Evolutionary conservation across 2,329 filamentous ascomycete species (phyloP).

Genomic region (Alternaria ethzedia): DNA sequence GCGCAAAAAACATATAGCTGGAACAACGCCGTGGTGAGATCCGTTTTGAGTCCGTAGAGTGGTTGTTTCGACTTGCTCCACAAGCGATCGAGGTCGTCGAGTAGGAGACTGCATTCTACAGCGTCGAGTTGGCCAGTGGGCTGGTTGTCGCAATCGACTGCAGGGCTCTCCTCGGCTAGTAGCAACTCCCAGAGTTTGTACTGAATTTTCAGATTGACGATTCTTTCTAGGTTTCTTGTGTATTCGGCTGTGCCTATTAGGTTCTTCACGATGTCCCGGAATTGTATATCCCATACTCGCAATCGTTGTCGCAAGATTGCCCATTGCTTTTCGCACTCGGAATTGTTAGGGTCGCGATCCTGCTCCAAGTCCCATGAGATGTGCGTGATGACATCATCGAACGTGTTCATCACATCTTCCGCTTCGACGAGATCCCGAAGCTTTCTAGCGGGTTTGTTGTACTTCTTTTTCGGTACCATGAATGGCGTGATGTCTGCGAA

Average conservation of each 20-base stretch:
- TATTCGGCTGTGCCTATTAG: not conserved
- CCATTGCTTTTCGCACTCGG: not conserved
- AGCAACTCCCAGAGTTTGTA: not conserved
- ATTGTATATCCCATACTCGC: not conserved
- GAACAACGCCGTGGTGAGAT: not conserved
- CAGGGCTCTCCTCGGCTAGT: not conserved
- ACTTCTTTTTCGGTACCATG: not conserved
- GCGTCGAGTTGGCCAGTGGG: not conserved
- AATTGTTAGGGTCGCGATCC: not conserved
- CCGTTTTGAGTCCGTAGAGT: not conserved
- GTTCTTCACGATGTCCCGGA: not conserved
- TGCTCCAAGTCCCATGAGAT: not conserved
- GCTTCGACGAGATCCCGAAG: not conserved
- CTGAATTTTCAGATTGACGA: not conserved
- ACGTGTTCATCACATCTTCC: not conserved
- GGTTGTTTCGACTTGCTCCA: not conserved
- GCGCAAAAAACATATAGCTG: not conserved
- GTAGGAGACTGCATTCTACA: not conserved
- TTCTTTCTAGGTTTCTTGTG: not conserved
- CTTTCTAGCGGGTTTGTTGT: not conserved
- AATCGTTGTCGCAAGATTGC: not conserved
- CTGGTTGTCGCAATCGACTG: not conserved
- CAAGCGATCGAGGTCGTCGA: not conserved
- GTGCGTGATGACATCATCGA: not conserved
- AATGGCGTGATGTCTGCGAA: not conserved